Conservation (phyloP, 805 yeast genomes). For the Kodamaea nitidulidarum region DNA sequence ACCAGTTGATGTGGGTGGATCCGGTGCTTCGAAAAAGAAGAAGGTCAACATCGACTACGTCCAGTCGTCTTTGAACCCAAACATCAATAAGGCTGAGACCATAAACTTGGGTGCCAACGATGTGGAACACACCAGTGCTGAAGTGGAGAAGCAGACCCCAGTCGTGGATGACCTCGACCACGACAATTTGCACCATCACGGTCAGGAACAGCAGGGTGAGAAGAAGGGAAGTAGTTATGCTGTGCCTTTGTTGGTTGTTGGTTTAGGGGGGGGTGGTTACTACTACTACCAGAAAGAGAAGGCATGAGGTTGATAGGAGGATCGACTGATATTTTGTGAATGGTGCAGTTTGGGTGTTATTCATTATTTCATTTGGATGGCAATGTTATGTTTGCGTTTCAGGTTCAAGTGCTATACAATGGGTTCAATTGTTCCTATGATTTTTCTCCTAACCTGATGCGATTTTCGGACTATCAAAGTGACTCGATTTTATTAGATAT, state of each 20-base stretch:
- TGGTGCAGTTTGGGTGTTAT: too few relatives aligned
- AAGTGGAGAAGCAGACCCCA: slow-evolving; percentile 25
- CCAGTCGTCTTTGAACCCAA: slow-evolving; percentile 40
- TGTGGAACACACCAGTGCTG: slow-evolving; percentile 34
- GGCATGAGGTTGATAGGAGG: neutral
- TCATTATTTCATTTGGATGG: too few relatives aligned
- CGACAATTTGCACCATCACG: slow-evolving; percentile 18
- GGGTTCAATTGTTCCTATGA: too few relatives aligned
- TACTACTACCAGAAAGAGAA: slow-evolving; percentile 15
- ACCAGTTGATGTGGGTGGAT: slow-evolving; percentile 28
- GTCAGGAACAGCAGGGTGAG: slow-evolving; percentile 8
- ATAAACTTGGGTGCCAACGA: slow-evolving; percentile 32
- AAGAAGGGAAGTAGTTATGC: slow-evolving; percentile 10
- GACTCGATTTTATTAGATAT: too few relatives aligned
- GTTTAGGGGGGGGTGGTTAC: slow-evolving; percentile 29
- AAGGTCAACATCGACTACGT: slow-evolving; percentile 38
- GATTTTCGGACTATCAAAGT: too few relatives aligned
- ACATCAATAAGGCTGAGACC: slow-evolving; percentile 35
- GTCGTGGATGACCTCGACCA: slow-evolving; percentile 39
- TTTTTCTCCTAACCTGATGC: too few relatives aligned
- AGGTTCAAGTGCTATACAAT: too few relatives aligned
- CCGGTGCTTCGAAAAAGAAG: slow-evolving; percentile 17
- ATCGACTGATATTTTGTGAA: too few relatives aligned
- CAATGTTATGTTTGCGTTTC: too few relatives aligned
- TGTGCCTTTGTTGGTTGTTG: slow-evolving; percentile 22